Evolutionary conservation across 2,329 filamentous ascomycete species (phyloP).

Genomic region (Penicillium sp.): DNA sequence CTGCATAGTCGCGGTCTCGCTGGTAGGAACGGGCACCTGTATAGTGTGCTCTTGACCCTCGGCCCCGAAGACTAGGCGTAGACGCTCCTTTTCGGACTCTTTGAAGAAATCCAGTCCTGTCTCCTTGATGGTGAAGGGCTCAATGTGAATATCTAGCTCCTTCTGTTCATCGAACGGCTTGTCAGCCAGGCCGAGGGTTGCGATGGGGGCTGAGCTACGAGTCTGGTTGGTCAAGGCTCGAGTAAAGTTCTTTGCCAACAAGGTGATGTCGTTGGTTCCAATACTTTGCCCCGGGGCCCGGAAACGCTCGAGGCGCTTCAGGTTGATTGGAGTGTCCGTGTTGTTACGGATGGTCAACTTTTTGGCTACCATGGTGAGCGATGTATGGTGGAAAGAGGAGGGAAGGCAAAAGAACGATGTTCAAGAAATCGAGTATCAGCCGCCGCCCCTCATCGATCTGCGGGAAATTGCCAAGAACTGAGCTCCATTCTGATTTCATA

Average conservation of each 20-base stretch:
- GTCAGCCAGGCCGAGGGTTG: slow-evolving; percentile 47
- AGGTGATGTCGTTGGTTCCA: slow-evolving; percentile 30
- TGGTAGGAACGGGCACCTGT: slow-evolving; percentile 61
- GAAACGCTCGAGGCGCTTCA: slow-evolving; percentile 71
- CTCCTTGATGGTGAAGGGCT: slow-evolving; percentile 61
- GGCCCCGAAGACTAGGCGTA: slow-evolving; percentile 68
- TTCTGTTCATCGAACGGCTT: slow-evolving; percentile 57
- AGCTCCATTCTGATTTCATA: slow-evolving; percentile 14
- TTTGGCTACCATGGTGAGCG: slow-evolving; percentile 36
- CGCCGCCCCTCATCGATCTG: slow-evolving; percentile 16
- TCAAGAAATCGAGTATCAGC: slow-evolving; percentile 1
- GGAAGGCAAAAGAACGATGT: background rate
- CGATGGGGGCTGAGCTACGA: slow-evolving; percentile 42
- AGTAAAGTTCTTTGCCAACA: slow-evolving; percentile 47
- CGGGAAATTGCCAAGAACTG: slow-evolving; percentile 12
- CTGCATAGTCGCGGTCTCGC: slow-evolving; percentile 57
- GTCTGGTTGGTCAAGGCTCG: slow-evolving; percentile 42
- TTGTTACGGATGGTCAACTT: slow-evolving; percentile 74
- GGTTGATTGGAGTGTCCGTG: slow-evolving; percentile 64
- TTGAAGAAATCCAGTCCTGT: slow-evolving; percentile 60
- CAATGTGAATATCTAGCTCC: slow-evolving; percentile 59
- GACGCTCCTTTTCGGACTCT: slow-evolving; percentile 55
- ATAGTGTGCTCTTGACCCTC: slow-evolving; percentile 63
- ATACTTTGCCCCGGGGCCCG: slow-evolving; percentile 47
- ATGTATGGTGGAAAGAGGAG: background rate